These are phyloP conservation scores for Cicer cuneatum DNA, from an alignment of 306 rosid species.

Conservation along the genomic window DNA sequence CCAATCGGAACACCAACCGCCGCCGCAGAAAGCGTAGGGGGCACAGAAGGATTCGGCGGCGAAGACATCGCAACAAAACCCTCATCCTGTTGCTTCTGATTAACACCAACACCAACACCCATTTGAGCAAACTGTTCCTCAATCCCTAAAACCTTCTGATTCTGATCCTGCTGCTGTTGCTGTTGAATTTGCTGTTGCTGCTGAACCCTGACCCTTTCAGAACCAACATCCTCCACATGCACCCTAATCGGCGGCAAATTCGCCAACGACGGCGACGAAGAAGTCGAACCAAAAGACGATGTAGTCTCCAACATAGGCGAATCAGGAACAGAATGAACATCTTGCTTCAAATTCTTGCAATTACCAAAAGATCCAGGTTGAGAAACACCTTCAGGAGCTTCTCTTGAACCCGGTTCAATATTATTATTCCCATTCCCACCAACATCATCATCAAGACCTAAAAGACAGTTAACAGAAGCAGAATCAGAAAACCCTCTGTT, in stretches of 20 bases:
- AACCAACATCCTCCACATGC: constrained; percentile 68
- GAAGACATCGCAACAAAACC: constrained; percentile 64
- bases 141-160: constrained; percentile 81
- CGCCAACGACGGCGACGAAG: constrained; percentile 85
- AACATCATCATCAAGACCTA: constrained; percentile 77
- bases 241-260: constrained; percentile 93
- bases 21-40: constrained; percentile 47
- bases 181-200: constrained; percentile 5
- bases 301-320: constrained; percentile 91
- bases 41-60: constrained; percentile 70
- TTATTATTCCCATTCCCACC: constrained; percentile 41
- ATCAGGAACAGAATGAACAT: constrained; percentile 95
- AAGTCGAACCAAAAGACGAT: constrained; percentile 91
- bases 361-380: constrained; percentile 68
- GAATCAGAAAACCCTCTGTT: constrained; percentile 82
- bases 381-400: constrained; percentile 47
- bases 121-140: constrained; percentile 93
- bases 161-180: constrained; percentile 41
- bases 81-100: constrained; percentile 76
- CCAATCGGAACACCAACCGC: constrained; percentile 51
- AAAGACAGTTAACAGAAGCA: constrained; percentile 77
- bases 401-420: constrained; percentile 59
- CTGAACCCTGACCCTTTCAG: constrained; percentile 56
- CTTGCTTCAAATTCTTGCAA: constrained; percentile 66
- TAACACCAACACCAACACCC: constrained; percentile 54